phyloP scores from a whole-genome alignment of 305 asterid species.

The Caryopteris hybrid region DNA sequence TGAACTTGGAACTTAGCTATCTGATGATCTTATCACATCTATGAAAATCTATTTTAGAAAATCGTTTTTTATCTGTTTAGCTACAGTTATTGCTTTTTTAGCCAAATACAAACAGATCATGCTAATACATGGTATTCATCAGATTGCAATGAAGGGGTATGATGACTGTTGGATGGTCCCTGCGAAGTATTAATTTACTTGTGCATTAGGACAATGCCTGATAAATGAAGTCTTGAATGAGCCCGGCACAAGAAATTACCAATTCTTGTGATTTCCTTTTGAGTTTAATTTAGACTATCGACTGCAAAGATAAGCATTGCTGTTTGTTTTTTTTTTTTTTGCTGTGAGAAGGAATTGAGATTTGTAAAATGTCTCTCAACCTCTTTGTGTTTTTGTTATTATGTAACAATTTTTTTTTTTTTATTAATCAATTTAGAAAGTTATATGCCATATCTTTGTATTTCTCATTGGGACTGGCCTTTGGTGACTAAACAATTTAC shows the following conservation, averaged over 20 bases:
- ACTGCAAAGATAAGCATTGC: neutral
- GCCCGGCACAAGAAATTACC: conserved; percentile 26
- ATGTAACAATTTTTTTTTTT: neutral
- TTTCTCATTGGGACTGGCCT: neutral
- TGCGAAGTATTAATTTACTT: conserved; percentile 38
- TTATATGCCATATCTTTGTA: too few species aligned
- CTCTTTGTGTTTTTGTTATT: neutral
- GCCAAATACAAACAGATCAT: conserved; percentile 36
- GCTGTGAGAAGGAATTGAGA: neutral
- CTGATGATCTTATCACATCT: conserved; percentile 10
- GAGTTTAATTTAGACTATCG: conserved; percentile 15
- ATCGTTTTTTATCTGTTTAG: neutral
- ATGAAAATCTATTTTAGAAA: conserved; percentile 6
- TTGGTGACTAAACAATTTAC: neutral
- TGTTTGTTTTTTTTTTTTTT: conserved; percentile 13
- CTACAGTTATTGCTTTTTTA: conserved; percentile 31
- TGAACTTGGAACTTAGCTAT: conserved; percentile 7
- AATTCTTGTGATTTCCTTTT: conserved; percentile 18
- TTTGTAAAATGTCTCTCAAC: conserved; percentile 12
- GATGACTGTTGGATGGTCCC: conserved; percentile 66
- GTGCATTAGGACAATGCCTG: conserved; percentile 45
- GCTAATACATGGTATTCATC: conserved; percentile 67
- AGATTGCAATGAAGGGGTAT: conserved; percentile 84
- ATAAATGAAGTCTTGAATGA: conserved; percentile 36
- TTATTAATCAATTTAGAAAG: neutral